These are phyloP conservation scores for Aspergillus heteromorphus DNA, from an alignment of 495 filamentous ascomycete species.

Conservation along the genomic window DNA sequence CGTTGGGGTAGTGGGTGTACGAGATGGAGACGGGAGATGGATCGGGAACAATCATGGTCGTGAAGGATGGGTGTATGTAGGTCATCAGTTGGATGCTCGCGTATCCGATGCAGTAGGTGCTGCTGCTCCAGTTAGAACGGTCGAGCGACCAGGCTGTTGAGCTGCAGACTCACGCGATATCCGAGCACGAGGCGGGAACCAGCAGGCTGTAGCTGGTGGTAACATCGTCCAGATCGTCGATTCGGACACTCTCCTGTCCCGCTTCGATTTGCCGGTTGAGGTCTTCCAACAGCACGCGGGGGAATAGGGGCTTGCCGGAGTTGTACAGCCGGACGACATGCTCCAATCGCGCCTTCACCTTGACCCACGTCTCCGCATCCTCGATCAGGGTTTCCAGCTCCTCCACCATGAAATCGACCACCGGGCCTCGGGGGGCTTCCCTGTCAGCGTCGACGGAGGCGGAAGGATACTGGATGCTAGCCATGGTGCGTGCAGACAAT, in stretches of 20 bases:
- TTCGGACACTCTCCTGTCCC: slow-evolving; percentile 11
- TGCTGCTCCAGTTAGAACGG: slow-evolving; percentile 5
- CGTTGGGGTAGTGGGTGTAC: slow-evolving; percentile 10
- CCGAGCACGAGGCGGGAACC: slow-evolving; percentile 14
- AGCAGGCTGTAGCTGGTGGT: slow-evolving; percentile 11
- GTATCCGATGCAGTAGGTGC: slow-evolving; percentile 21
- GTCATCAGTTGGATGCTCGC: slow-evolving; percentile 16
- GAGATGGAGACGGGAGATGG: slow-evolving; percentile 16
- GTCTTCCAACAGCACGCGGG: slow-evolving; percentile 17
- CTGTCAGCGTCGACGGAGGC: not conserved
- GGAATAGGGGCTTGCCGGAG: slow-evolving; percentile 18
- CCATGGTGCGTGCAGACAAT: not conserved
- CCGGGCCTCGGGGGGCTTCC: not conserved
- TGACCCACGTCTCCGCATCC: slow-evolving; percentile 6
- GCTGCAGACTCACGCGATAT: slow-evolving; percentile 15
- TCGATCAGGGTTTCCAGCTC: not conserved
- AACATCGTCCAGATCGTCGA: slow-evolving; percentile 15
- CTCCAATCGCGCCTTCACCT: slow-evolving; percentile 2
- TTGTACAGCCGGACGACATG: slow-evolving; percentile 13
- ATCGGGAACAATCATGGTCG: slow-evolving; percentile 12
- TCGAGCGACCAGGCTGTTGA: not conserved
- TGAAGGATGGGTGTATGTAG: slow-evolving; percentile 12
- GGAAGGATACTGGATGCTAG: not conserved
- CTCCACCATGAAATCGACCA: not conserved
- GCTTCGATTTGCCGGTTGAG: slow-evolving; percentile 16